A percentile compares a stretch with the other conserved stretches of the same genome.
These are phyloP conservation scores for Ceratocystis smalleyi DNA, from an alignment of 2,329 filamentous ascomycete genomes.

Conservation along the genomic window DNA sequence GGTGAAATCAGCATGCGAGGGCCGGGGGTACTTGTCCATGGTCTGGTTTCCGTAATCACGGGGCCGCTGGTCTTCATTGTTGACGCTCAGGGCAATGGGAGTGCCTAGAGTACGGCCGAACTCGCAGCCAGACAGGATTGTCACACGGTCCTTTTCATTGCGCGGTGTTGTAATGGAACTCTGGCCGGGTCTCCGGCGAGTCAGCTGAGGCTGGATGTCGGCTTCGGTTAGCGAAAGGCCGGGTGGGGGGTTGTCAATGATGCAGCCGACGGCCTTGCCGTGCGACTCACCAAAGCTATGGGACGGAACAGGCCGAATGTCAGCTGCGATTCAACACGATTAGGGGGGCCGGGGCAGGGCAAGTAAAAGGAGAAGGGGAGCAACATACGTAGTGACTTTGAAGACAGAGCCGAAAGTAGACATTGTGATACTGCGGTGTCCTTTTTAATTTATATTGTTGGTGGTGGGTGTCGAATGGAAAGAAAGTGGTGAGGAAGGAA, in stretches of 20 bases:
- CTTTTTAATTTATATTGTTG: constrained; percentile 9
- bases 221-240: constrained; percentile 70
- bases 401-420: constrained; percentile 78
- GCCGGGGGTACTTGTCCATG: constrained; percentile 82
- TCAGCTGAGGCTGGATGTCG: constrained; percentile 92
- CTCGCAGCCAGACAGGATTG: constrained; percentile 87
- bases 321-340: not conserved
- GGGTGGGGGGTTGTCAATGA: constrained; percentile 83
- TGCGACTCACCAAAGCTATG: constrained; percentile 49
- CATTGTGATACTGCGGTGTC: constrained; percentile 35
- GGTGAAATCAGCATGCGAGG: constrained; percentile 90
- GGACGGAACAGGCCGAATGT: constrained; percentile 12
- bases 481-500: constrained; percentile 16
- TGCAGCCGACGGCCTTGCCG: constrained; percentile 84
- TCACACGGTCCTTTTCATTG: constrained; percentile 79
- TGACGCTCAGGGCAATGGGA: constrained; percentile 72
- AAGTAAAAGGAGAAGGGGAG: constrained; percentile 16
- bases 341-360: not conserved
- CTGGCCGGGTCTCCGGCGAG: constrained; percentile 75
- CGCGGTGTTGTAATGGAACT: constrained; percentile 79
- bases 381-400: constrained; percentile 60
- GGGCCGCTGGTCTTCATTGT: constrained; percentile 85
- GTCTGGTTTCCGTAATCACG: constrained; percentile 81
- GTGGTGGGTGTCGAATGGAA: constrained; percentile 2
- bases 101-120: constrained; percentile 80